A percentile compares a stretch with the other conserved stretches of the same genome.
These are phyloP conservation scores for Kluyveromyces lactis DNA, from an alignment of 805 yeast genomes.

Conservation along the genomic window DNA sequence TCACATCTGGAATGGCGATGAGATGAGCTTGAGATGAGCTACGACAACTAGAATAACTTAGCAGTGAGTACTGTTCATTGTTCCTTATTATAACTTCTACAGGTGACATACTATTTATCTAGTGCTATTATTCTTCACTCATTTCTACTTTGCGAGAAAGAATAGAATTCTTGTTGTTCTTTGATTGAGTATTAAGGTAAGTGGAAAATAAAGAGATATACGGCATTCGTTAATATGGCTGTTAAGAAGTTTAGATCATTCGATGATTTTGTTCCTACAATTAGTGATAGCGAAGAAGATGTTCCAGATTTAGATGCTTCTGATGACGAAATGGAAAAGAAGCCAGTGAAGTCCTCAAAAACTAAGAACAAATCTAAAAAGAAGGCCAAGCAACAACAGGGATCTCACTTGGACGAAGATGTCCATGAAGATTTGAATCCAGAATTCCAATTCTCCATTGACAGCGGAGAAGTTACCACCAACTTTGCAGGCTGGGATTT, in stretches of 20 bases:
- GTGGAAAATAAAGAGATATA: too few species aligned
- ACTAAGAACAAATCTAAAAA: constrained; percentile 19
- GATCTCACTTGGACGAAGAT: constrained; percentile 29
- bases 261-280: constrained; percentile 58
- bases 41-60: constrained; percentile 7
- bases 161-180: too few species aligned
- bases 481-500: constrained; percentile 82
- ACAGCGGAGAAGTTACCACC: constrained; percentile 40
- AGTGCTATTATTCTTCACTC: too few species aligned
- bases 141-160: too few species aligned
- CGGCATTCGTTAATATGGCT: constrained; percentile 5
- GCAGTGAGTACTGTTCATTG: too few species aligned
- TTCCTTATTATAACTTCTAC: too few species aligned
- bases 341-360: constrained; percentile 16
- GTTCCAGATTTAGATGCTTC: constrained; percentile 44
- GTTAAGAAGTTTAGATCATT: constrained; percentile 18
- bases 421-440: constrained; percentile 58
- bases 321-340: constrained; percentile 34
- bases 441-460: constrained; percentile 61
- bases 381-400: constrained; percentile 14
- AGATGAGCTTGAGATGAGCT: constrained; percentile 22
- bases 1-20: constrained; percentile 1
- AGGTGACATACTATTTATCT: too few species aligned
- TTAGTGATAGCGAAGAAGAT: constrained; percentile 70
- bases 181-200: too few species aligned